Conservation (phyloP, 805 yeast species). For the Clavispora phyllophila region DNA sequence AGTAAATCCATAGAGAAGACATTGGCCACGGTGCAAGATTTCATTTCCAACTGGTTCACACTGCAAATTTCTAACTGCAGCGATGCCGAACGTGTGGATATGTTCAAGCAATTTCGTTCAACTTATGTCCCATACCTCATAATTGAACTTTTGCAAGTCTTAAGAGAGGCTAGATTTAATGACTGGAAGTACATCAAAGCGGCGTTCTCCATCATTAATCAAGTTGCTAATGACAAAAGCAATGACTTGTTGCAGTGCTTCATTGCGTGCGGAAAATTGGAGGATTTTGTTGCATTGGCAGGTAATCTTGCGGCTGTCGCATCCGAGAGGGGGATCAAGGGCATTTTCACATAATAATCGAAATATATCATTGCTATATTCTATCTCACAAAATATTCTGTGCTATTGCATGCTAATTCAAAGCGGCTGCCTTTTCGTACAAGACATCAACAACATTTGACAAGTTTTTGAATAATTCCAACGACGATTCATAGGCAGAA, state of each 20-base stretch:
- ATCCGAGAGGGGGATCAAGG: slow-evolving; percentile 39
- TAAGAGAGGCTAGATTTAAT: slow-evolving; percentile 31
- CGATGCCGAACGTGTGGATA: slow-evolving; percentile 26
- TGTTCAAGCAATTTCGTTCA: slow-evolving; percentile 53
- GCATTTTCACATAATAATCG: slow-evolving; percentile 29
- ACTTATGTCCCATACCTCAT: slow-evolving; percentile 70
- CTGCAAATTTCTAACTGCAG: slow-evolving; percentile 17
- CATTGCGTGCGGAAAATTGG: slow-evolving; percentile 48
- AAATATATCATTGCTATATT: slow-evolving; percentile 9
- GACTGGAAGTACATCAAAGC: slow-evolving; percentile 43
- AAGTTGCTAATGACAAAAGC: slow-evolving; percentile 63
- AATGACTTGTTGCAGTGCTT: slow-evolving; percentile 59
- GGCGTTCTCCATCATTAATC: slow-evolving; percentile 55
- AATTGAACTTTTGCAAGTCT: slow-evolving; percentile 58
- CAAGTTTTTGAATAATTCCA: slow-evolving; percentile 83
- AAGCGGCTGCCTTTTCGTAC: slow-evolving; percentile 86
- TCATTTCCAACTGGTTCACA: slow-evolving; percentile 35
- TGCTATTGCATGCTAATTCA: slow-evolving; percentile 44
- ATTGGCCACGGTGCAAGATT: slow-evolving; percentile 21
- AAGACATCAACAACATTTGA: slow-evolving; percentile 83
- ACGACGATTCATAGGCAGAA: slow-evolving; percentile 80
- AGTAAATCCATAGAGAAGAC: slow-evolving; percentile 34
- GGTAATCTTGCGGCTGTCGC: slow-evolving; percentile 57
- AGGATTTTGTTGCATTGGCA: slow-evolving; percentile 47
- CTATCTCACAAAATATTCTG: not conserved